A percentile compares a stretch with the other conserved stretches of the same genome.
Evolutionary conservation across 495 filamentous ascomycete genomes (phyloP).

Genomic region (Xylaria acuta): DNA sequence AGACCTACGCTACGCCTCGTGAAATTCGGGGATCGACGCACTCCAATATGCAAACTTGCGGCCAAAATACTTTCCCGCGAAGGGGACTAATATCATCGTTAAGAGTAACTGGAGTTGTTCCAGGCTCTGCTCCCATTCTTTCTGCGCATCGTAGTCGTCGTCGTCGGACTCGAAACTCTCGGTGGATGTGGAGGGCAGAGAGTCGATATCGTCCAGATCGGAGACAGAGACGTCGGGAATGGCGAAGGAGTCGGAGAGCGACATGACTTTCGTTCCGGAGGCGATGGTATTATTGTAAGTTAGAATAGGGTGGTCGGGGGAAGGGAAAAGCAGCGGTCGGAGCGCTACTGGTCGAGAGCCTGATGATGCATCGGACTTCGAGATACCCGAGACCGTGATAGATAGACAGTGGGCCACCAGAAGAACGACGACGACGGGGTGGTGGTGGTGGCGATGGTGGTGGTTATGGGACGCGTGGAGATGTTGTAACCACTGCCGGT

Average conservation of each 20-base stretch:
- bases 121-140: constrained; percentile 90
- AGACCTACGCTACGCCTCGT: not conserved
- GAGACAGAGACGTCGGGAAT: constrained; percentile 49
- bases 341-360: constrained; percentile 36
- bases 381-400: constrained; percentile 45
- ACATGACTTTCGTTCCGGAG: constrained; percentile 37
- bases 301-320: not conserved
- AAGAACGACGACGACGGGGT: not conserved
- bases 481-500: not conserved
- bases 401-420: not conserved
- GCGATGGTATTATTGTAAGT: not conserved
- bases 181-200: constrained; percentile 76
- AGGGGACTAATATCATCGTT: constrained; percentile 92
- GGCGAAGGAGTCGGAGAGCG: constrained; percentile 51
- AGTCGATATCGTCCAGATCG: constrained; percentile 75
- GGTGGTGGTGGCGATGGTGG: no score
- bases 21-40: constrained; percentile 50
- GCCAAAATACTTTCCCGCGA: constrained; percentile 90
- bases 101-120: constrained; percentile 91
- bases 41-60: constrained; percentile 96
- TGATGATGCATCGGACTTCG: constrained; percentile 48
- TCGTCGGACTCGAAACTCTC: constrained; percentile 64
- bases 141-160: constrained; percentile 80
- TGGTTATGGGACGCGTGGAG: not conserved
- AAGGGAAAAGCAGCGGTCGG: constrained; percentile 33